Conservation (phyloP, 129 eudicot species). For the Deinandra increscens region DNA sequence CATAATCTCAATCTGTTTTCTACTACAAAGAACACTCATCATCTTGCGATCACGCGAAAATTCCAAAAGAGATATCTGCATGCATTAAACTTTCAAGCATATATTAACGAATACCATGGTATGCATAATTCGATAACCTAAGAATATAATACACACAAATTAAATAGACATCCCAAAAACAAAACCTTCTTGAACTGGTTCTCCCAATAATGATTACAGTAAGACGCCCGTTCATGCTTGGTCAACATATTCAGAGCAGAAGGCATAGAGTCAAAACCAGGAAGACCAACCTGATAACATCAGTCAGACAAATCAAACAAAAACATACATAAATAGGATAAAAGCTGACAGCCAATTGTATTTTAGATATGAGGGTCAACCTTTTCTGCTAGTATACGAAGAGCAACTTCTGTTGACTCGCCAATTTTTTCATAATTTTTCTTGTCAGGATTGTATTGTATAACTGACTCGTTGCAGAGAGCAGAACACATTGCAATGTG, state of each 20-base stretch:
- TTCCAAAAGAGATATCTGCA: slow-evolving; percentile 84
- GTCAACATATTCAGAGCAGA: slow-evolving; percentile 91
- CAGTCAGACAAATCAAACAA: slow-evolving; percentile 5
- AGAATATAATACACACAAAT: background rate
- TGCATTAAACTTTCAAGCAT: slow-evolving; percentile 19
- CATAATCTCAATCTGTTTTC: slow-evolving; percentile 89
- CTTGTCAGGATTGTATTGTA: slow-evolving; percentile 96
- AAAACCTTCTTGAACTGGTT: slow-evolving; percentile 88
- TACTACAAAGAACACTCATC: slow-evolving; percentile 99
- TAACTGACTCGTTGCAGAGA: slow-evolving; percentile 86
- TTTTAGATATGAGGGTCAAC: slow-evolving; percentile 31
- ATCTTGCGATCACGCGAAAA: slow-evolving; percentile 99
- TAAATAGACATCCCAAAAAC: background rate
- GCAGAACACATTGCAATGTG: slow-evolving; percentile 99
- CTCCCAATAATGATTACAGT: slow-evolving; percentile 98
- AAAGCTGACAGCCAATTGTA: background rate
- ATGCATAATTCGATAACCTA: background rate
- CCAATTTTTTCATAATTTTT: slow-evolving; percentile 90
- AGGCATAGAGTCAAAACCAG: slow-evolving; percentile 99
- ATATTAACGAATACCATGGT: slow-evolving; percentile 8
- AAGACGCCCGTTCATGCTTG: slow-evolving; percentile 93
- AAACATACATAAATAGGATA: background rate
- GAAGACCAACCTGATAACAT: slow-evolving; percentile 82
- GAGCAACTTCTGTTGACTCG: slow-evolving; percentile 99
- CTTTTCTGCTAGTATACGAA: slow-evolving; percentile 95